phyloP scores from a whole-genome alignment of 805 yeast species.

The Wickerhamiella spandovensis region DNA sequence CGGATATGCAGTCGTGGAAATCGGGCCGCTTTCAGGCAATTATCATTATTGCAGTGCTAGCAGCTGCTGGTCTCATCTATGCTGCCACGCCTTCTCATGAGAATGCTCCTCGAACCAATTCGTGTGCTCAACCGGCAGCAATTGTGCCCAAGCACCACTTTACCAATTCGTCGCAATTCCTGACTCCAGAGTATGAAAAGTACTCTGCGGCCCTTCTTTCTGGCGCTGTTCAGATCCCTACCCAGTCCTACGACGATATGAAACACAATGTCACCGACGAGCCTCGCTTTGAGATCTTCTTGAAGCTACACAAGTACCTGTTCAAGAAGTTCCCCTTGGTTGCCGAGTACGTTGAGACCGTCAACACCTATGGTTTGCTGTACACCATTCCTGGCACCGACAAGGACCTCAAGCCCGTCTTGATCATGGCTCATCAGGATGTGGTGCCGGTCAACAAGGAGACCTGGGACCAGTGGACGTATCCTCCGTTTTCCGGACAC shows the following conservation, averaged over 20 bases:
- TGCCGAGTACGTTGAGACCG: constrained; percentile 33
- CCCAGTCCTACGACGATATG: constrained; percentile 47
- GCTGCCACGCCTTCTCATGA: not conserved
- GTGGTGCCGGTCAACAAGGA: constrained; percentile 55
- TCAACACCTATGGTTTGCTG: constrained; percentile 48
- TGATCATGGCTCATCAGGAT: constrained; percentile 64
- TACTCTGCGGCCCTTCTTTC: constrained; percentile 11
- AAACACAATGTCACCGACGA: constrained; percentile 33
- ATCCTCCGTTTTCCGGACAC: constrained; percentile 51
- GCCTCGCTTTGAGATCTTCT: constrained; percentile 37
- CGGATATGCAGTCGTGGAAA: not conserved
- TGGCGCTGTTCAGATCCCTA: constrained; percentile 52
- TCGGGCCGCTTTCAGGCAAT: not conserved
- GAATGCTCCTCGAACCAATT: not conserved
- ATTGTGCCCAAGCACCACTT: not conserved
- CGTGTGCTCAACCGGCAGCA: not conserved
- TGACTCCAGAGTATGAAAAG: constrained; percentile 4
- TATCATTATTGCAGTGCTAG: not conserved
- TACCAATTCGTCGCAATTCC: not conserved
- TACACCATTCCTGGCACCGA: constrained; percentile 48
- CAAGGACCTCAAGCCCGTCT: constrained; percentile 40
- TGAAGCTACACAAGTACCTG: constrained; percentile 40
- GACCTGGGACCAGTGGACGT: constrained; percentile 42
- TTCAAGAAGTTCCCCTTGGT: constrained; percentile 42
- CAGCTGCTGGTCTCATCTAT: not conserved